Conservation (phyloP, 768 basidiomycete genomes). For the Lentinula aciculospora region DNA sequence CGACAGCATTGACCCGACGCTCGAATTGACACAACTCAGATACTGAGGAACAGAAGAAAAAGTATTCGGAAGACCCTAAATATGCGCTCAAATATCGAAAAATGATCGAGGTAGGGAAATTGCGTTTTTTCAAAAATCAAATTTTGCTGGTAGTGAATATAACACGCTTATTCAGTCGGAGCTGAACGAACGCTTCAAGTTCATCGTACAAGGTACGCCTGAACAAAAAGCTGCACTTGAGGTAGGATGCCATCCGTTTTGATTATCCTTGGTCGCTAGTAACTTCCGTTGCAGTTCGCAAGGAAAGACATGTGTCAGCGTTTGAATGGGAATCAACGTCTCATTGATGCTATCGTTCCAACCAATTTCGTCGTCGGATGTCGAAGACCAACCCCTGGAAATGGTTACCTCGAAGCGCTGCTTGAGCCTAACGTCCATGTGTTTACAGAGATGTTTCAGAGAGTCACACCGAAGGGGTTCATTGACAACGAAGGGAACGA, state of each 20-base stretch:
- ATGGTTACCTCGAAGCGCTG: slow-evolving; percentile 46
- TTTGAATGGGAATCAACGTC: slow-evolving; percentile 11
- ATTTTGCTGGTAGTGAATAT: background rate
- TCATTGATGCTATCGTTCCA: slow-evolving; percentile 27
- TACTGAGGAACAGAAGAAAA: slow-evolving; percentile 17
- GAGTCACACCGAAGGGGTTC: slow-evolving; percentile 37
- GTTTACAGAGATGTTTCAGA: slow-evolving; percentile 32
- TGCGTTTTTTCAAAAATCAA: too few relatives aligned
- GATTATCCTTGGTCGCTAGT: background rate
- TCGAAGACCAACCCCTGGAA: slow-evolving; percentile 43
- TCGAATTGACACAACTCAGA: background rate
- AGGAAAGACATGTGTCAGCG: slow-evolving; percentile 21
- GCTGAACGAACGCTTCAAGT: slow-evolving; percentile 22
- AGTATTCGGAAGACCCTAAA: slow-evolving; percentile 30
- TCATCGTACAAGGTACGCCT: slow-evolving; percentile 31
- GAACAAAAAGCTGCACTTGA: slow-evolving; percentile 37
- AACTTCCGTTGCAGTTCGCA: slow-evolving; percentile 5
- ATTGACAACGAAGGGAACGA: slow-evolving; percentile 36
- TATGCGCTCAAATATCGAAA: slow-evolving; percentile 29
- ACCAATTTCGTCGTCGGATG: slow-evolving; percentile 38
- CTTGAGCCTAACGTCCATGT: slow-evolving; percentile 41
- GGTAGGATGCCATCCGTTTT: slow-evolving; percentile 14
- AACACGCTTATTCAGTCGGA: slow-evolving; percentile 20
- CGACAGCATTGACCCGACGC: background rate
- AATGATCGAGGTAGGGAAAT: slow-evolving; percentile 17